Evolutionary conservation across 2,329 filamentous ascomycete genomes (phyloP).

Genomic region (Teratosphaeria pseudoeucalypti): DNA sequence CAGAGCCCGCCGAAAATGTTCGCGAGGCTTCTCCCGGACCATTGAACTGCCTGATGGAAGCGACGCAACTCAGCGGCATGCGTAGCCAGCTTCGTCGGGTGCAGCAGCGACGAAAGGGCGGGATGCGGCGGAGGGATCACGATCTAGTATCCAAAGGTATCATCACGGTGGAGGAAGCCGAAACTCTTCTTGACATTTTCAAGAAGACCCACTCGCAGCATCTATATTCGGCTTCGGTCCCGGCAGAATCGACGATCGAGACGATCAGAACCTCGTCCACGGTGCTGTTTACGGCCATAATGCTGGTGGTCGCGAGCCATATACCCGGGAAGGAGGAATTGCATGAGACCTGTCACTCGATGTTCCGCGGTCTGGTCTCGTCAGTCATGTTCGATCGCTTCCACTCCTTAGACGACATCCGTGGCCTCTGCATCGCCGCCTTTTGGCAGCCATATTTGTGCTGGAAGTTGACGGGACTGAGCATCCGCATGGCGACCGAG

Average conservation of each 20-base stretch:
- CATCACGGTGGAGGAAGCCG: neutral
- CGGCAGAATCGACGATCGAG: neutral
- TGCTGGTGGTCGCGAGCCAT: neutral
- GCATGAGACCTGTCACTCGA: neutral
- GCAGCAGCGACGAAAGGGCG: neutral
- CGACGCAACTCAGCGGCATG: neutral
- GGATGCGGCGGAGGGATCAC: neutral
- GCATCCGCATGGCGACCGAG: neutral
- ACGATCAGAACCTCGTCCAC: neutral
- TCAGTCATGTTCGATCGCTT: neutral
- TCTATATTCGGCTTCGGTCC: neutral
- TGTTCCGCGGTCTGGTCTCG: neutral
- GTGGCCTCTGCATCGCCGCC: neutral
- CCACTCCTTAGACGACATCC: neutral
- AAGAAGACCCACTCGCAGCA: neutral
- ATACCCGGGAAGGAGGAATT: neutral
- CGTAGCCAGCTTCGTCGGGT: neutral
- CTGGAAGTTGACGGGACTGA: neutral
- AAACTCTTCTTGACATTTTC: neutral
- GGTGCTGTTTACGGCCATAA: neutral
- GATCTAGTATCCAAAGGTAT: neutral
- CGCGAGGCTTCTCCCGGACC: neutral
- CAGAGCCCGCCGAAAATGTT: neutral
- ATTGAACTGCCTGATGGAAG: neutral
- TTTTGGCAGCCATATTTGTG: neutral